A percentile compares a stretch with the other conserved stretches of the same genome.
Conservation (phyloP, 2,329 filamentous ascomycete genomes). For the Hymenoscyphus albidus region DNA sequence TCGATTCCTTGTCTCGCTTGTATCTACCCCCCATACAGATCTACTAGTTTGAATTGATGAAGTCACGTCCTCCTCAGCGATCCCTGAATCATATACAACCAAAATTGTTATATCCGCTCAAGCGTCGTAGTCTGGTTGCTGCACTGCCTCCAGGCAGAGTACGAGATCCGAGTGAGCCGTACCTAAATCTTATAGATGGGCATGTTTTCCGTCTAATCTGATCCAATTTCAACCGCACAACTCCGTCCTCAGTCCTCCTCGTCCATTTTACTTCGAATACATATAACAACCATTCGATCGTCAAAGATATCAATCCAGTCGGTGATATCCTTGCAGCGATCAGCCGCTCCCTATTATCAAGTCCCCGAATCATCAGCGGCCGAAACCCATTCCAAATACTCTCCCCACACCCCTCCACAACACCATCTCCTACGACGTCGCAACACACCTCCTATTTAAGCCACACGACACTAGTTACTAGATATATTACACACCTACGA, state of each 20-base stretch:
- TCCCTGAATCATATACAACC: not conserved
- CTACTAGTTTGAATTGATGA: not conserved
- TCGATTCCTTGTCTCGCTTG: not conserved
- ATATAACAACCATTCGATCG: not conserved
- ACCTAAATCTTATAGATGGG: not conserved
- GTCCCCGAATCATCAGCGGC: not conserved
- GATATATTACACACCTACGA: not conserved
- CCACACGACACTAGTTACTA: slow-evolving; percentile 13
- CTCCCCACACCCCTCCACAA: slow-evolving; percentile 15
- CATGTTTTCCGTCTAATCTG: not conserved
- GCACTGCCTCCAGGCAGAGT: not conserved
- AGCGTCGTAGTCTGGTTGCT: not conserved
- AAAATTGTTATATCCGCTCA: not conserved
- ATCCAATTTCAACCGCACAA: not conserved
- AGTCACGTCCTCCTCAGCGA: not conserved
- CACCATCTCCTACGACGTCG: not conserved
- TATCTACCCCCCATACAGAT: not conserved
- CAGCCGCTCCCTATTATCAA: not conserved
- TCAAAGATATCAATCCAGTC: not conserved
- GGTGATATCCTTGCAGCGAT: slow-evolving; percentile 9
- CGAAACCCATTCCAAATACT: slow-evolving; percentile 25
- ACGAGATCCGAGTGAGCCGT: not conserved
- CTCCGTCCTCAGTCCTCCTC: not conserved
- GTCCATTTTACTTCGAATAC: not conserved
- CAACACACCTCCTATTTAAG: not conserved